These are phyloP conservation scores for Epithele typhae DNA, from an alignment of 768 basidiomycete genomes.

Conservation along the genomic window DNA sequence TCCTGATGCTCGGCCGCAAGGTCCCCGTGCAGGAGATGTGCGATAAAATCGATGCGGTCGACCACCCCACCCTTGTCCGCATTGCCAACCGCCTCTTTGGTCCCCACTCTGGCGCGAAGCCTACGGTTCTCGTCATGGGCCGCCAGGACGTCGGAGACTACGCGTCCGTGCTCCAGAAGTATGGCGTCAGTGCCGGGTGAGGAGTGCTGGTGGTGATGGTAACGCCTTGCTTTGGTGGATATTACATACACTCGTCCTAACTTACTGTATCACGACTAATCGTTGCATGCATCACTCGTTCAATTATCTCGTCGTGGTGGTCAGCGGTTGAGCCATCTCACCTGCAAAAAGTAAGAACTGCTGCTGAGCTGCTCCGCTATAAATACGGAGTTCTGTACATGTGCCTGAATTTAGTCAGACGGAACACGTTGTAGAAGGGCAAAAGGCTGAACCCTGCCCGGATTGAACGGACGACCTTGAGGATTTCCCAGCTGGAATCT, in stretches of 20 bases:
- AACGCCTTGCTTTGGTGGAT: too few relatives aligned
- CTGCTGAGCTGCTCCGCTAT: too few relatives aligned
- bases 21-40: constrained; percentile 91
- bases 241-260: too few relatives aligned
- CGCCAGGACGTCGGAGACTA: constrained; percentile 72
- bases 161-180: constrained; percentile 58
- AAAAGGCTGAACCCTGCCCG: constrained; percentile 4
- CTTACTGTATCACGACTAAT: too few relatives aligned
- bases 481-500: constrained; percentile 7
- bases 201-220: too few relatives aligned
- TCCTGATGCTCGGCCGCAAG: constrained; percentile 83
- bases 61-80: constrained; percentile 61
- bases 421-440: too few relatives aligned
- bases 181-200: constrained; percentile 47
- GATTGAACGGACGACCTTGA: constrained; percentile 9
- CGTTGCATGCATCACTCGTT: neutral
- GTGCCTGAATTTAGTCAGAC: too few relatives aligned
- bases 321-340: too few relatives aligned
- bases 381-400: too few relatives aligned
- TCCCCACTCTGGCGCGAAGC: constrained; percentile 52
- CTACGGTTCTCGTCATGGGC: constrained; percentile 84
- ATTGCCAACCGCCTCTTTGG: constrained; percentile 79
- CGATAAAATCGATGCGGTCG: constrained; percentile 75
- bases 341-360: too few relatives aligned
- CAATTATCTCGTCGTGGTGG: neutral